phyloP scores from a whole-genome alignment of 495 filamentous ascomycete genomes.

The Penicillium egyptiacum region DNA sequence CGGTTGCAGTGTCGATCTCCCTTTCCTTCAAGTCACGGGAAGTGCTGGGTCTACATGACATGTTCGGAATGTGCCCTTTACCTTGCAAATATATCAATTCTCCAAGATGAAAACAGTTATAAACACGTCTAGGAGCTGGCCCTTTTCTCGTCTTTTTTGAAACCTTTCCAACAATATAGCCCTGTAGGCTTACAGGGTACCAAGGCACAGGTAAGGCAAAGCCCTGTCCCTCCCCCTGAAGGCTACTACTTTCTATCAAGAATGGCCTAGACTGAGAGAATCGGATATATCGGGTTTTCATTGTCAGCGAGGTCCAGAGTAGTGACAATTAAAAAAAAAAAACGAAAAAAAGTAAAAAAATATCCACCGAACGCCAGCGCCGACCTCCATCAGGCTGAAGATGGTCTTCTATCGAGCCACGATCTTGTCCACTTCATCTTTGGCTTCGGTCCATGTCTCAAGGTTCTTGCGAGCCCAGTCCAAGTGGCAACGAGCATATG shows the following conservation, averaged over 20 bases:
- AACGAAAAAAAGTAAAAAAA: neutral
- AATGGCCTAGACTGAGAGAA: neutral
- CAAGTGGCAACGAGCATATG: slow-evolving; percentile 90
- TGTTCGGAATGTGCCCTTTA: slow-evolving; percentile 18
- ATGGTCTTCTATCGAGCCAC: slow-evolving; percentile 48
- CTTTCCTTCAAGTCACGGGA: slow-evolving; percentile 8
- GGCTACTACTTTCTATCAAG: neutral
- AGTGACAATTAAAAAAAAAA: neutral
- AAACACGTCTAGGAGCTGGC: neutral
- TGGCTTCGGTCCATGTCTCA: slow-evolving; percentile 94
- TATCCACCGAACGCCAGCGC: slow-evolving; percentile 5
- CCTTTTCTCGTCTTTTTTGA: neutral
- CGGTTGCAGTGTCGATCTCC: slow-evolving; percentile 27
- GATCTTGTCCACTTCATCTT: slow-evolving; percentile 90
- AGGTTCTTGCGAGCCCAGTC: slow-evolving; percentile 98
- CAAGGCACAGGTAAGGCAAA: slow-evolving; percentile 11
- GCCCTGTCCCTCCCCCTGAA: neutral
- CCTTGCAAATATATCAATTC: neutral
- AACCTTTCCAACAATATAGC: neutral
- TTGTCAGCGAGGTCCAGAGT: neutral
- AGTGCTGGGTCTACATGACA: neutral
- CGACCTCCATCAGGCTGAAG: neutral
- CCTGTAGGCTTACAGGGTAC: neutral
- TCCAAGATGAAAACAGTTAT: neutral
- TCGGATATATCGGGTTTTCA: neutral